A percentile compares a stretch with the other conserved stretches of the same genome.
phyloP scores from a whole-genome alignment of 768 basidiomycete genomes.

The Rubroboletus pulcherrimus region DNA sequence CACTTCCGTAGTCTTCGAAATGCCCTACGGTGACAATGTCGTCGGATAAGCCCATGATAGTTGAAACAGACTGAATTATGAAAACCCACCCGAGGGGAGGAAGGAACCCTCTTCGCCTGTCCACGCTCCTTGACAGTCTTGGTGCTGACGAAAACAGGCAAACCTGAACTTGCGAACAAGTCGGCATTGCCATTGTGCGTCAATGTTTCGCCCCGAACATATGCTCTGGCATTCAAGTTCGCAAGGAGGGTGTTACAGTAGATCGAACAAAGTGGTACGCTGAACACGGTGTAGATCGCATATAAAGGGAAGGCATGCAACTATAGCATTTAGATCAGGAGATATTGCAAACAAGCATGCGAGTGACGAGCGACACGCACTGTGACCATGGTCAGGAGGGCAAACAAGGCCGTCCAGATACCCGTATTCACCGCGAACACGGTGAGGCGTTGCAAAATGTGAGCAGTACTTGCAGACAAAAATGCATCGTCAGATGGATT shows the following conservation, averaged over 20 bases:
- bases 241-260: slow-evolving; percentile 14
- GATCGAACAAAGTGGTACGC: slow-evolving; percentile 6
- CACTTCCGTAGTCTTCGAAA: too few species aligned
- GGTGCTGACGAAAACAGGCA: too few species aligned
- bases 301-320: background rate
- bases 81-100: too few species aligned
- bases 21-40: too few species aligned
- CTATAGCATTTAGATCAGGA: background rate
- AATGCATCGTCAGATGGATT: background rate
- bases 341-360: background rate
- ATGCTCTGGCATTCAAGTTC: slow-evolving; percentile 9
- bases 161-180: background rate
- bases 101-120: too few species aligned
- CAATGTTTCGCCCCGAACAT: background rate
- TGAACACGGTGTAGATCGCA: background rate
- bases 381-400: slow-evolving; percentile 43
- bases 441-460: slow-evolving; percentile 7
- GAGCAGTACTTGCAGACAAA: background rate
- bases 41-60: too few species aligned
- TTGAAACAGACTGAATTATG: too few species aligned
- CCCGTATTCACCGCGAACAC: slow-evolving; percentile 22
- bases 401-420: slow-evolving; percentile 47
- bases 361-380: slow-evolving; percentile 31
- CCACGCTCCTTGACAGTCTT: too few species aligned
- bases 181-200: background rate